Evolutionary conservation across 179 eudicot genomes (phyloP).

Genomic region (Spergularia azorica): DNA sequence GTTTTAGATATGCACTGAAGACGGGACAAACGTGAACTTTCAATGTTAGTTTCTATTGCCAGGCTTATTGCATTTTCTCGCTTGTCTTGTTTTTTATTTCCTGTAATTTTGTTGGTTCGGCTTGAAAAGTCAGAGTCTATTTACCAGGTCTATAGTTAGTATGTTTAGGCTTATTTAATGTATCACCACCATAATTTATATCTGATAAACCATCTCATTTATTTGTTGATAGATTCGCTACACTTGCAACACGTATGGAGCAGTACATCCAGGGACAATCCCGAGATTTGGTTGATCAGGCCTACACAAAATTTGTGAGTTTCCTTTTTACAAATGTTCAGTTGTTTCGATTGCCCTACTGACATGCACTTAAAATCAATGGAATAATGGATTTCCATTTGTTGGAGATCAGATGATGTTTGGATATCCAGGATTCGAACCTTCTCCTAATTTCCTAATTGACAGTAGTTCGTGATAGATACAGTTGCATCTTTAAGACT

Average conservation of each 20-base stretch:
- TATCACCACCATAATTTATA: not conserved
- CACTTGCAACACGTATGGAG: constrained; percentile 99
- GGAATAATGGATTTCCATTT: not conserved
- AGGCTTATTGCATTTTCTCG: not conserved
- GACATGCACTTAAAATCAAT: not conserved
- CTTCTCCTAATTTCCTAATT: not conserved
- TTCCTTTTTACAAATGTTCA: constrained; percentile 7
- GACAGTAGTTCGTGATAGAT: not conserved
- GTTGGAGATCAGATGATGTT: not conserved
- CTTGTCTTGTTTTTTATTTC: not conserved
- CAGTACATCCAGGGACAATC: constrained; percentile 98
- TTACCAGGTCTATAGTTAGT: not conserved
- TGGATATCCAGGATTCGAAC: not conserved
- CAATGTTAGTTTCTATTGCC: not conserved
- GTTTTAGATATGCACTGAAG: not conserved
- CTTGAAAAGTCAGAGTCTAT: not conserved
- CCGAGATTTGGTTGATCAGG: constrained; percentile 98
- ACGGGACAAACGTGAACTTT: not conserved
- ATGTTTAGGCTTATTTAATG: not conserved
- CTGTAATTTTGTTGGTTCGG: not conserved
- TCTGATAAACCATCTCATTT: not conserved
- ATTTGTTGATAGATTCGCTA: constrained; percentile 60
- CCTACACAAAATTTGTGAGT: constrained; percentile 90
- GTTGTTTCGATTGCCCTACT: not conserved
- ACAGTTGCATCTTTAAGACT: not conserved